Percentiles rank a stretch among this genome's conserved stretches.
Conservation (phyloP, 768 basidiomycete species). For the Steccherinum ochraceum region DNA sequence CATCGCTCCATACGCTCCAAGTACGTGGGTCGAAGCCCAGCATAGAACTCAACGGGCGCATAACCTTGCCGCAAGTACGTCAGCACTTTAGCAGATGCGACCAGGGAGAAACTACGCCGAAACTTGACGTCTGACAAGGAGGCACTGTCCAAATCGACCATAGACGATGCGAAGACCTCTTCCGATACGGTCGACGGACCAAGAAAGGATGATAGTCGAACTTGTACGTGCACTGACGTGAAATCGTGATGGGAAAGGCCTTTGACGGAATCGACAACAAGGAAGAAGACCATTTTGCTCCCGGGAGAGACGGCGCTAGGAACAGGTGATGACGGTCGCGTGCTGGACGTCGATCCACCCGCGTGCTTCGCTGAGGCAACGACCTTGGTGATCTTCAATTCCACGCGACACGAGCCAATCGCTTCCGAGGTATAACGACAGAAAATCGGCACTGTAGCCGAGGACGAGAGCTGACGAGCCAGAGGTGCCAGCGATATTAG, state of each 20-base stretch:
- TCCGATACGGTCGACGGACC: constrained; percentile 65
- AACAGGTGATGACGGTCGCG: constrained; percentile 69
- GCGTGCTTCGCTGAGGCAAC: constrained; percentile 52
- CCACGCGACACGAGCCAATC: constrained; percentile 88
- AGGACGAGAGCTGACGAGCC: constrained; percentile 66
- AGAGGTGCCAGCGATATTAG: constrained; percentile 78
- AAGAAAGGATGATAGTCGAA: constrained; percentile 81
- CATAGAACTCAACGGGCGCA: constrained; percentile 89
- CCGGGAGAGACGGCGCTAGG: constrained; percentile 64
- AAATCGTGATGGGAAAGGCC: constrained; percentile 91
- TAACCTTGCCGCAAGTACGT: constrained; percentile 69
- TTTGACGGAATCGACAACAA: constrained; percentile 83
- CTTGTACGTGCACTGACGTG: constrained; percentile 77
- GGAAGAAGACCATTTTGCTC: constrained; percentile 76
- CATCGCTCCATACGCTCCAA: constrained; percentile 85
- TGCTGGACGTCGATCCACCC: constrained; percentile 58
- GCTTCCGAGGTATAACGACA: constrained; percentile 94
- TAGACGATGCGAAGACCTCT: constrained; percentile 74
- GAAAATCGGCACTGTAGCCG: constrained; percentile 80
- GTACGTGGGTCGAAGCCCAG: constrained; percentile 73
- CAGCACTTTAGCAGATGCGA: constrained; percentile 67
- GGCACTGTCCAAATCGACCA: constrained; percentile 65
- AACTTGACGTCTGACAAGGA: constrained; percentile 79
- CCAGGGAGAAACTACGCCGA: constrained; percentile 74
- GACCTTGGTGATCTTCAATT: constrained; percentile 75